Evolutionary conservation across 2,329 filamentous ascomycete genomes (phyloP), one percentile per base, ranked within the genome.

Genomic region (Macrophomina pseudophaseolina): DNA sequence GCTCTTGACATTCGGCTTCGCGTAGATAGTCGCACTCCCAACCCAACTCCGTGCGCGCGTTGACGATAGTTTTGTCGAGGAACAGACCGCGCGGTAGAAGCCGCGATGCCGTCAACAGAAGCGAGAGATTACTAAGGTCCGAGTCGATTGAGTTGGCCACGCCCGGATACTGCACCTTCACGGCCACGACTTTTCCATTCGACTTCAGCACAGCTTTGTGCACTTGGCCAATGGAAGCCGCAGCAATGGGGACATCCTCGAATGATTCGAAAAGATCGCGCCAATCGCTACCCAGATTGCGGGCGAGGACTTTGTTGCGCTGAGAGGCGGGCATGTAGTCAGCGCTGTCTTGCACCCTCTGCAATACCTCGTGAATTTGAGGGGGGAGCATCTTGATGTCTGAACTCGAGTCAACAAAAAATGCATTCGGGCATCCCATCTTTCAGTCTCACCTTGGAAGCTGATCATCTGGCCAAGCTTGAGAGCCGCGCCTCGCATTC

Each of bases 391-490:
- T 93, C 79, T 97, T 98, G 44, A 92, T 89, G 80, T 99, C 95
- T 85, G 63, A 38, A n/a, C n/a, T 44, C 4, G 32, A 32, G 28
- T 65, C 67, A 65, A 68, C 42, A 18, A 64, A 38, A 30, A 42
- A 40, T 35, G 64, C 18, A 14, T 9, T 59, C 16, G 2, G 30
- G 54, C 5, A 30, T 23, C 11, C 23, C 28, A 23, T 14, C 30
- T 23, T 42, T 5, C 53, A 2, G 44, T 71, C 73, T 65, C 69
- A 85, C 84, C 85, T 82, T 99, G 95, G 75, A 99, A 95, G 77
- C 93, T 97, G 84, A 99, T 91, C 91, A 98, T 95, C 81, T 99
- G 95, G 0, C 95, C 96, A 32, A 99, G 81, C 81, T 99, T 99
- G 49, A 99, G 83, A n/a, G 95, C 95, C 5, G 95, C 96, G 44